Evolutionary conservation across 2,329 filamentous ascomycete genomes (phyloP), one percentile per base, ranked within the genome.

Genomic region (Didymosphaeria variabile): DNA sequence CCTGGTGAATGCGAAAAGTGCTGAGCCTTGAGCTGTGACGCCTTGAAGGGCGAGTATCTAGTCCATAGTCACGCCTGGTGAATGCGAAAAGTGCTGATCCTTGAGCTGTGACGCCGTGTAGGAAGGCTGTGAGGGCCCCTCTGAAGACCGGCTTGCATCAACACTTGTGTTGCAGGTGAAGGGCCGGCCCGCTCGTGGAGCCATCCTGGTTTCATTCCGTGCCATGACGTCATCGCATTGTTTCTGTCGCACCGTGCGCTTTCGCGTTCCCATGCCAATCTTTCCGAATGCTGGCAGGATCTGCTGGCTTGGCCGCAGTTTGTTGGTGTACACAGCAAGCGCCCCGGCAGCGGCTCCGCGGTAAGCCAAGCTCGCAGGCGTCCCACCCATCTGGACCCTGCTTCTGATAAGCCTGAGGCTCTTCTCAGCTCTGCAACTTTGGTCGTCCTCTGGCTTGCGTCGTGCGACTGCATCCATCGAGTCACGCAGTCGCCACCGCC

Each of bases 31-130:
- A 36, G 3, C 4, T 12, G 34, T 36, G 34, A 12, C 15, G 15
- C 10, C 15, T 10, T 36, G 34, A 5, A 29, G 6, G 26, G 6
- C 81, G 29, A 83, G 80, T 75, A 83, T 83, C 56, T 83, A 58
- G n/a, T n/a, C n/a, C n/a, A n/a, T n/a, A n/a, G 55, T 23, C 23
- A 38, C 12, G 23, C 10, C 12, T 47, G 31, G 23, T 6, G 23
- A n/a, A 17, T n/a, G 45, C 5, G 19, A 5, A 17, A 5, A 47
- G 15, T 36, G 34, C 34, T 36, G 10, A 5, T 10, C 5, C 15
- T 3, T 12, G 34, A 36, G 3, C 4, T 12, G 34, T 36, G 34
- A 12, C 15, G 15, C 10, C 15, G 5, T 36, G 34, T 3, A 29
- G 6, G 26, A n/a, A n/a, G n/a, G n/a, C n/a, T n/a, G n/a, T n/a